A percentile compares a stretch with the other conserved stretches of the same genome.
Evolutionary conservation across 176 grass and related monocot genomes (phyloP).

Genomic region (Dendrocalamus sinicus): DNA sequence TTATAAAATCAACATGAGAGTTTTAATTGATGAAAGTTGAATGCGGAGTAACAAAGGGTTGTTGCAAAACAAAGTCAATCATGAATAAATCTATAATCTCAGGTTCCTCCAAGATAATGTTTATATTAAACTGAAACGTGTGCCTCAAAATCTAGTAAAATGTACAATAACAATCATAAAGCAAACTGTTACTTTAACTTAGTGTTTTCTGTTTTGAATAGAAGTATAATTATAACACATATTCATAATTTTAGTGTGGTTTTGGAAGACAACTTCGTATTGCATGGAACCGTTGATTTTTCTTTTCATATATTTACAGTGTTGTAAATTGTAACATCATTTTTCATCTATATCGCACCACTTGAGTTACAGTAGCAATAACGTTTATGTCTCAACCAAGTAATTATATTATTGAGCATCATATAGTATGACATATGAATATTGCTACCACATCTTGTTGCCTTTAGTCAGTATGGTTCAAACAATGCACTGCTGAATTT

Average conservation of each 20-base stretch:
- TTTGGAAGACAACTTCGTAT: neutral
- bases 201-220: neutral
- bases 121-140: neutral
- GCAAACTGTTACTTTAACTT: neutral
- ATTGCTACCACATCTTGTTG: neutral
- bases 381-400: neutral
- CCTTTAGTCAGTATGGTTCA: constrained; percentile 16
- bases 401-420: neutral
- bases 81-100: neutral
- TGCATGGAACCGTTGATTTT: neutral
- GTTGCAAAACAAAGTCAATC: neutral
- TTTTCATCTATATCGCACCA: constrained; percentile 5
- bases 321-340: neutral
- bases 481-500: constrained; percentile 25
- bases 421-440: neutral
- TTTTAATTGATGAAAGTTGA: constrained; percentile 17
- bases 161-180: neutral
- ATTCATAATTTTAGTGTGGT: neutral
- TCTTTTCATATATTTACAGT: constrained; percentile 4
- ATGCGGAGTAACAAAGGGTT: neutral
- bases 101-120: neutral
- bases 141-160: neutral
- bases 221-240: neutral
- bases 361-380: neutral
- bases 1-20: neutral